Evolutionary conservation across 305 asterid genomes (phyloP).

Genomic region (Rubia tinctorum): DNA sequence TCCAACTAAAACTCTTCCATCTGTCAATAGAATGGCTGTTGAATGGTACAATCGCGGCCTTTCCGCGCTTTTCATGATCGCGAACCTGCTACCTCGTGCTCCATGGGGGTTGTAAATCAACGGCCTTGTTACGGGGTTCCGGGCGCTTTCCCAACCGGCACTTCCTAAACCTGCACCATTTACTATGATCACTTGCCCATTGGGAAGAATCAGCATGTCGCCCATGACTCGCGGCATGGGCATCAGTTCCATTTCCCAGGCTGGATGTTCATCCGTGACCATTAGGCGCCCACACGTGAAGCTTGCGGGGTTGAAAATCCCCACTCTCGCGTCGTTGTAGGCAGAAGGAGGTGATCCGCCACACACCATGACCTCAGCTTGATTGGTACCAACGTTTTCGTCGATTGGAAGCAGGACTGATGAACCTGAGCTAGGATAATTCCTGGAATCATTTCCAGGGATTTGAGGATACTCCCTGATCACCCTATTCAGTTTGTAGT

Average conservation of each 20-base stretch:
- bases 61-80: slow-evolving; percentile 30
- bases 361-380: slow-evolving; percentile 54
- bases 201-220: slow-evolving; percentile 56
- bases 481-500: slow-evolving; percentile 32
- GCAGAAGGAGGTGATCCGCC: slow-evolving; percentile 54
- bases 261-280: slow-evolving; percentile 25
- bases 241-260: slow-evolving; percentile 58
- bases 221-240: slow-evolving; percentile 66
- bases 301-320: slow-evolving; percentile 37
- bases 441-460: slow-evolving; percentile 46
- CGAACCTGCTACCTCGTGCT: slow-evolving; percentile 18
- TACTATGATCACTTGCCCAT: slow-evolving; percentile 45
- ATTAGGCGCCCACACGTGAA: slow-evolving; percentile 49
- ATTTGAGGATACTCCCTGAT: slow-evolving; percentile 43
- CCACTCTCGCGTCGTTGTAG: slow-evolving; percentile 19
- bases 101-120: slow-evolving; percentile 36
- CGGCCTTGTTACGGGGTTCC: slow-evolving; percentile 43
- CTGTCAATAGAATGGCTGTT: slow-evolving; percentile 42
- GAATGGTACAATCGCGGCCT: slow-evolving; percentile 67
- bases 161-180: slow-evolving; percentile 58
- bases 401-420: slow-evolving; percentile 58
- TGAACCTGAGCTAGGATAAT: slow-evolving; percentile 73
- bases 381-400: slow-evolving; percentile 22
- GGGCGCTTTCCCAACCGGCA: slow-evolving; percentile 55
- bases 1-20: slow-evolving; percentile 54